Evolutionary conservation across 345 rosid genomes (phyloP).

Genomic region (Nasturtium officinale): DNA sequence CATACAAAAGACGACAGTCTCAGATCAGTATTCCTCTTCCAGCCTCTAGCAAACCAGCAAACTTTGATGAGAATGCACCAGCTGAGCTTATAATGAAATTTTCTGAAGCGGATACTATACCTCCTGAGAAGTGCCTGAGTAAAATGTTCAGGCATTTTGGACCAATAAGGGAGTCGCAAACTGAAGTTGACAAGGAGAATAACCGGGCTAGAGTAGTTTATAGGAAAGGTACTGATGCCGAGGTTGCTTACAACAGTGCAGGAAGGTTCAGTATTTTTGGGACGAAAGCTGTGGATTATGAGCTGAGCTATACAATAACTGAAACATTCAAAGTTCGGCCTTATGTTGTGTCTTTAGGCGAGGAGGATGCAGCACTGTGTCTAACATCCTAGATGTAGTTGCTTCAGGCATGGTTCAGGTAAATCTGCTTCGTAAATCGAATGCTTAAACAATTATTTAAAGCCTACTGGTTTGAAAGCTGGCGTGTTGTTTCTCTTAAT

Average conservation of each 20-base stretch:
- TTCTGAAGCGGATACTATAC: conserved; percentile 63
- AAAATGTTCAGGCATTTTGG: conserved; percentile 88
- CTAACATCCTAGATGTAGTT: conserved; percentile 10
- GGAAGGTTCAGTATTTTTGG: conserved; percentile 80
- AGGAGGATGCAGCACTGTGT: conserved; percentile 47
- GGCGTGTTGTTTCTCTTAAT: neutral
- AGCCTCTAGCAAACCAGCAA: conserved; percentile 51
- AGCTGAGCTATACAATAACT: conserved; percentile 64
- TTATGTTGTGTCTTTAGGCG: conserved; percentile 45
- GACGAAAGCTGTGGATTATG: conserved; percentile 64
- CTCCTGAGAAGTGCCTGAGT: conserved; percentile 71
- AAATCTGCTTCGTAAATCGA: conserved; percentile 1
- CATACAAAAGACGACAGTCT: conserved; percentile 64
- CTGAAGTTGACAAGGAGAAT: conserved; percentile 68
- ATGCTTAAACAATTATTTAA: neutral
- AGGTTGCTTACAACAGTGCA: conserved; percentile 79
- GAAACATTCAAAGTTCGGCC: conserved; percentile 55
- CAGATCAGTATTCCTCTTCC: conserved; percentile 43
- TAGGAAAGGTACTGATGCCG: conserved; percentile 72
- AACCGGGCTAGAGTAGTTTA: conserved; percentile 91
- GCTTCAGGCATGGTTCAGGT: conserved; percentile 43
- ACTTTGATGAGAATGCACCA: conserved; percentile 65
- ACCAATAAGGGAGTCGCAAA: conserved; percentile 71
- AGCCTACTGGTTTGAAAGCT: neutral
- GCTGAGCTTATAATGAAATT: conserved; percentile 84